These are phyloP conservation scores for Zea mays DNA, from an alignment of 176 grass and related monocot species.

Conservation along the genomic window Zm-B73-REFERENCE-NAM-5.0 NC_050101.1:156404501-156405000, in stretches of 20 bases:
- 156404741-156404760: conserved; percentile 27
- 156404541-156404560: neutral
- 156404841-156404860: conserved; percentile 21
- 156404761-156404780: conserved; percentile 25
- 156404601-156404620: neutral
- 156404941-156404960: neutral
- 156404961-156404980: neutral
- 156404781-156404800: conserved; percentile 19
- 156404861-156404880: conserved; percentile 16
- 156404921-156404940: neutral
- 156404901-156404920: conserved; percentile 5
- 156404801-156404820: conserved; percentile 22
- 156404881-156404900: neutral
- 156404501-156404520: conserved; percentile 5
- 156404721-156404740: conserved; percentile 30
- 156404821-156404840: neutral
- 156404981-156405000: conserved; percentile 31
- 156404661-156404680: conserved; percentile 5
- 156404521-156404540: neutral
- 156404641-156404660: conserved; percentile 35
- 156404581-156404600: conserved; percentile 3
- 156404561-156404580: conserved; percentile 5
- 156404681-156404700: conserved; percentile 13
- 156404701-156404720: conserved; percentile 28
- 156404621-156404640: neutral